A percentile compares a stretch with the other conserved stretches of the same genome.
Conservation (phyloP, 805 yeast genomes). For the Yueomyces sinensis region DNA sequence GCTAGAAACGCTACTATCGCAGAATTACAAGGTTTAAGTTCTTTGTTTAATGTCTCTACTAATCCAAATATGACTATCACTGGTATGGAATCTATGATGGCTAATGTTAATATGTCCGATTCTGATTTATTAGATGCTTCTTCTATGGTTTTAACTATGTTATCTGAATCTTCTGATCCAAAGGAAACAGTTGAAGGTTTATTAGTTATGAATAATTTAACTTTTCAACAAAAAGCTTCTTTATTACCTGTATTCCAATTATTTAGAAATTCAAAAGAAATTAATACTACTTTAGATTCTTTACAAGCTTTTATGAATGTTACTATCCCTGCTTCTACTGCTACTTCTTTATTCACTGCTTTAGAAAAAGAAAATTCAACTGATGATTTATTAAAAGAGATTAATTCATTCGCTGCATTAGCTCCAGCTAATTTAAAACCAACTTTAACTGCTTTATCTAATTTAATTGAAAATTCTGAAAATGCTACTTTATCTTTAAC, state of each 20-base stretch:
- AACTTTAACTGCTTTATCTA: conserved; percentile 9
- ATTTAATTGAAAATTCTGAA: conserved; percentile 8
- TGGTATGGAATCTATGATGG: conserved; percentile 11
- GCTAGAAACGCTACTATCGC: conserved; percentile 7
- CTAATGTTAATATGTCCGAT: conserved; percentile 1
- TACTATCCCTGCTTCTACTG: conserved; percentile 9
- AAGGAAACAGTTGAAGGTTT: conserved; percentile 15
- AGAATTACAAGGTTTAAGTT: conserved; percentile 5
- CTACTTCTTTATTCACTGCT: conserved; percentile 8
- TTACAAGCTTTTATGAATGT: conserved; percentile 11
- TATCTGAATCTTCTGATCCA: conserved; percentile 14
- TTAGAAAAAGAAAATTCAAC: conserved; percentile 3
- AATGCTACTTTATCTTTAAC: conserved; percentile 9
- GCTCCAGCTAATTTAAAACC: conserved; percentile 9
- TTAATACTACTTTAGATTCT: conserved; percentile 12
- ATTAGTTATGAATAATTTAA: conserved; percentile 12
- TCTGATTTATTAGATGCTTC: conserved; percentile 1
- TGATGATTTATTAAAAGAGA: conserved; percentile 4
- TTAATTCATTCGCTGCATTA: conserved; percentile 5
- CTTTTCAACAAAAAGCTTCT: conserved; percentile 11
- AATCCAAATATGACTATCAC: conserved; percentile 10
- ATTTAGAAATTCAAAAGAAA: conserved; percentile 11
- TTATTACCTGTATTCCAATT: conserved; percentile 16
- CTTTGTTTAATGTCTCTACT: conserved; percentile 8
- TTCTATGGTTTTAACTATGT: conserved; percentile 10